phyloP scores from a whole-genome alignment of 176 grass and related monocot genomes.

The Saccharum spontaneum region DNA sequence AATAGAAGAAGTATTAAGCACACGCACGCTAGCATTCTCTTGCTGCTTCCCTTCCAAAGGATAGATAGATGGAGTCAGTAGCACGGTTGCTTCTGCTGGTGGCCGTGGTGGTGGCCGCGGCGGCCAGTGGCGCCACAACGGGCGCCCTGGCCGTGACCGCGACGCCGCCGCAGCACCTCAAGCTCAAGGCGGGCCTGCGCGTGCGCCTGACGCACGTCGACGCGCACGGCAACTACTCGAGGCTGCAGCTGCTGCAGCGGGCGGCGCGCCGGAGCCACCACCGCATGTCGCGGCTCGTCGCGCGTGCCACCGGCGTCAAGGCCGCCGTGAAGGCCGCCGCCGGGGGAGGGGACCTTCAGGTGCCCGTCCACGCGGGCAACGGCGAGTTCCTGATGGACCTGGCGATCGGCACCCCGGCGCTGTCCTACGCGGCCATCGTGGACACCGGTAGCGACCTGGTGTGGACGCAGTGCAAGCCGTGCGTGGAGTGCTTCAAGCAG shows the following conservation, averaged over 20 bases:
- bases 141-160: constrained; percentile 8
- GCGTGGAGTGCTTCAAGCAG: constrained; percentile 56
- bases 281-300: constrained; percentile 62
- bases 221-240: constrained; percentile 63
- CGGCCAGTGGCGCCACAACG: background rate
- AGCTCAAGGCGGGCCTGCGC: constrained; percentile 35
- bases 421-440: constrained; percentile 58
- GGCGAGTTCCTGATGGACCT: constrained; percentile 75
- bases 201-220: constrained; percentile 70
- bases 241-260: constrained; percentile 61
- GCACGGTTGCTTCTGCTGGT: constrained; percentile 38
- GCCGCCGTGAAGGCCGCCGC: constrained; percentile 14
- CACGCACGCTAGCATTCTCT: background rate
- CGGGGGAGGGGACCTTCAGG: constrained; percentile 29
- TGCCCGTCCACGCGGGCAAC: constrained; percentile 48
- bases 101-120: background rate
- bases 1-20: constrained; percentile 5
- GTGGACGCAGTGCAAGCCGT: constrained; percentile 92
- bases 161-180: background rate
- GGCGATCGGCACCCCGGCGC: constrained; percentile 64
- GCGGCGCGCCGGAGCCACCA: constrained; percentile 64
- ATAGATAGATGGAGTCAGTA: background rate
- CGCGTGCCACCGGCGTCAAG: constrained; percentile 33
- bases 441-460: constrained; percentile 85
- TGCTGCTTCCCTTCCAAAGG: background rate